A percentile compares a stretch with the other conserved stretches of the same genome.
These are phyloP conservation scores for Aspergillus udagawae DNA, from an alignment of 2,329 filamentous ascomycete species.

Conservation along the genomic window DNA sequence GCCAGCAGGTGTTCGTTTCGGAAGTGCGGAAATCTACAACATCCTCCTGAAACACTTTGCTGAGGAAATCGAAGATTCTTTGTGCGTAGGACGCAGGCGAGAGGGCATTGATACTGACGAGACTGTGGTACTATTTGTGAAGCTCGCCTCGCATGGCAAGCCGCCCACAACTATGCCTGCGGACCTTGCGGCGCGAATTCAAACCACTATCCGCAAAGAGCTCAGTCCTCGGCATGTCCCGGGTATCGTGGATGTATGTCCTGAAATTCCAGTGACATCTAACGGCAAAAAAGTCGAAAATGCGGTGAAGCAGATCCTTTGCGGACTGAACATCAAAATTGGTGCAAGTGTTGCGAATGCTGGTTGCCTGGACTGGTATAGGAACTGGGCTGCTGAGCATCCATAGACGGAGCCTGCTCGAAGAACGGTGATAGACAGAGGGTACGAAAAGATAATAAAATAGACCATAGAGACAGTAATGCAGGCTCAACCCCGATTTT, in stretches of 20 bases:
- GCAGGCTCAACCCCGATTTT: background rate
- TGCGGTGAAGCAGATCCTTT: constrained; percentile 92
- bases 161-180: constrained; percentile 47
- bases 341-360: constrained; percentile 92
- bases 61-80: constrained; percentile 72
- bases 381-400: constrained; percentile 64
- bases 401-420: constrained; percentile 11
- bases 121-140: constrained; percentile 82
- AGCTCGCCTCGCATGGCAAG: constrained; percentile 52
- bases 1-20: constrained; percentile 85
- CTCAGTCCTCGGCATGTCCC: constrained; percentile 88
- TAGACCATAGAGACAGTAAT: background rate
- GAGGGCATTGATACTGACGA: constrained; percentile 71
- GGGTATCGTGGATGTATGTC: constrained; percentile 73
- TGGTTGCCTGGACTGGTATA: constrained; percentile 84
- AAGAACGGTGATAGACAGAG: background rate
- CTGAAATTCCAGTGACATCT: constrained; percentile 82
- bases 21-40: constrained; percentile 94
- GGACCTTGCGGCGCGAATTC: constrained; percentile 61
- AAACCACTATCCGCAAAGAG: constrained; percentile 66
- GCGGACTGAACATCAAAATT: constrained; percentile 79
- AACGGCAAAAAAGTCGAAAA: constrained; percentile 99
- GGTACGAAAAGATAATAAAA: background rate
- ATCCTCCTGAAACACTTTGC: constrained; percentile 81
- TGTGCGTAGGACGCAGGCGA: constrained; percentile 76